Evolutionary conservation across 441 rosid species (phyloP), one percentile per base, ranked within the genome.

Genomic region (Cnidoscolus chayamansa): DNA sequence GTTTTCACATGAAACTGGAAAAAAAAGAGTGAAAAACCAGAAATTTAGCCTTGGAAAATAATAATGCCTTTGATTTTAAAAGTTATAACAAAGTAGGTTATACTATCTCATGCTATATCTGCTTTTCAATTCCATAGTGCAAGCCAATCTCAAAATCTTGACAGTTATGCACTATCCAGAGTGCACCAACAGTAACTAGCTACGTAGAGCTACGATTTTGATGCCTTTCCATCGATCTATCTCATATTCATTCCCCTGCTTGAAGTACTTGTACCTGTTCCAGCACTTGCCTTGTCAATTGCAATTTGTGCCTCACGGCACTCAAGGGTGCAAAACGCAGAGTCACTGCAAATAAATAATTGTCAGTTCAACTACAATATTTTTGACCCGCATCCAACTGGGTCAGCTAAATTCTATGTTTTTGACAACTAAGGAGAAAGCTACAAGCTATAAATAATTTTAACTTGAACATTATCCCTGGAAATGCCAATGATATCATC

Each of bases 321-420:
- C n/a, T 79, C 80, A 2, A 59, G 74, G 5, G 80, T 30, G 54
- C 86, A 85, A 71, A 81, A 85, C 37, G 85, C 77, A 63, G 78
- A 67, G 68, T 74, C 57, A 15, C 84, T 85, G 79, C 78, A 77
- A 71, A 67, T 13, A 20, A 68, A 4, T 11, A 62, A 71, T 32
- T 69, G 67, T 67, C 49, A 66, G 16, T 31, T 67, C 65, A 63
- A 54, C 51, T 55, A 49, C 5, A 37, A 70, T 58, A 40, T 63
- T 48, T 55, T 45, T 7, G 25, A 63, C 30, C 31, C 48, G 35
- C 9, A 40, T 17, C 54, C 58, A 70, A 47, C 12, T 10, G 20
- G n/a, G 40, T 9, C 64, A 8, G 62, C 35, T 19, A 49, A 25
- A 72, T 47, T 1, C 50, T 7, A 20, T 3, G 2, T 45, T 37